Evolutionary conservation across 176 grass and related monocot genomes (phyloP), one percentile per base, ranked within the genome.

Genomic region (Paspalum vaginatum): DNA sequence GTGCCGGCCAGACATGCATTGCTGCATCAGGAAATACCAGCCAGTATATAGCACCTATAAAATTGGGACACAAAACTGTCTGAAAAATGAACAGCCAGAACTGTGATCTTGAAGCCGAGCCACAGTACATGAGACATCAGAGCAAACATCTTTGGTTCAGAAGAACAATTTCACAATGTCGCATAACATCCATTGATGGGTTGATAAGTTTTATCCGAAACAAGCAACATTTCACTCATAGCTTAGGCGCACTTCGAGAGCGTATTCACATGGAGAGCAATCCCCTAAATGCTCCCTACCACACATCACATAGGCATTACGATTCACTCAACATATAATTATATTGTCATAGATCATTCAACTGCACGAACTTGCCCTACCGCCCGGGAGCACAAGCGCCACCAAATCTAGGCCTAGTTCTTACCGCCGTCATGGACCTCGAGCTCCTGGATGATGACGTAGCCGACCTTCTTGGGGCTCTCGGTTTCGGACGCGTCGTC

Each of bases 391-490:
- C 56, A 24, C 22, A 39, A 63, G 63, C 56, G 12, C 22, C 20
- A 56, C 49, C 57, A 88, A 88, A 84, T 64, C 81, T 40, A 79
- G 53, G 51, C 49, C 85, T 98, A 91, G 78, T 93, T 91, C 79
- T 86, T 92, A 83, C 85, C 90, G 37, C 77, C 70, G 44, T 76
- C 80, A 70, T 79, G 60, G 44, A 46, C 74, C 47, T 91, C 59
- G 43, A 81, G 44, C 72, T 62, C 12, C 72, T 80, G 83, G 84
- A 94, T 90, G 79, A 86, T 60, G 83, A 87, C 81, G 55, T 93
- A 91, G 20, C 80, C 86, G 10, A 83, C 86, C 77, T 98, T 98
- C 83, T 91, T 98, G 11, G 88, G 88, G 86, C 85, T 88, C 52
- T 87, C 85, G 37, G 77, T 81, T 65, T 89, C 69, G 25, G 83